Conservation (phyloP, 495 filamentous ascomycete species). For the Achaetomiella virescens region DNA sequence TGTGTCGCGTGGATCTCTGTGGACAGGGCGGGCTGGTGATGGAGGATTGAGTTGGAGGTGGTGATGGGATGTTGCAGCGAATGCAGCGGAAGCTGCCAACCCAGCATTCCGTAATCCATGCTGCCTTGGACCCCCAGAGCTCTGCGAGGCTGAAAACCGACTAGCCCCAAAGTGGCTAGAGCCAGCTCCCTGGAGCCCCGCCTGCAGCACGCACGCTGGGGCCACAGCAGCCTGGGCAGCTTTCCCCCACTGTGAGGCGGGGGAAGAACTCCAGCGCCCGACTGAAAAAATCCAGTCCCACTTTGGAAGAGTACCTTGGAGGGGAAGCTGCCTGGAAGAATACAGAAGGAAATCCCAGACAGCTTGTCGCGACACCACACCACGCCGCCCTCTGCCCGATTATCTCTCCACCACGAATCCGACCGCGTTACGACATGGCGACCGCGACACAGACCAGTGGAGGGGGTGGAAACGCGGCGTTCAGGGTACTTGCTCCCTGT, state of each 20-base stretch:
- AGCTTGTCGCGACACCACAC: constrained; percentile 10
- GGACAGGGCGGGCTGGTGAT: background rate
- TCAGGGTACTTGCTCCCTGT: constrained; percentile 55
- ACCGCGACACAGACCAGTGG: constrained; percentile 49
- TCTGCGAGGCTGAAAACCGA: constrained; percentile 27
- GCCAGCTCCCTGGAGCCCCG: background rate
- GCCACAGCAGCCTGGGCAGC: constrained; percentile 1
- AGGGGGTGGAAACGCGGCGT: constrained; percentile 62
- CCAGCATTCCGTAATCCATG: constrained; percentile 32
- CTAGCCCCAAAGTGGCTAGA: constrained; percentile 21
- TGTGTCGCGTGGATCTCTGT: constrained; percentile 6
- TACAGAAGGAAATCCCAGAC: constrained; percentile 8
- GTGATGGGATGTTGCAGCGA: constrained; percentile 7
- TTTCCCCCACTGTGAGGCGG: constrained; percentile 5
- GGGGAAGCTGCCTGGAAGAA: constrained; percentile 24
- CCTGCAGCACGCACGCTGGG: constrained; percentile 9
- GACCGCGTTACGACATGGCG: constrained; percentile 53
- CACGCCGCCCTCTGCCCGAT: constrained; percentile 10
- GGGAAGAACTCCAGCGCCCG: constrained; percentile 27
- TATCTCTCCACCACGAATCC: background rate
- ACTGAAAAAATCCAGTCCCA: constrained; percentile 31
- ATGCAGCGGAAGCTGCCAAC: constrained; percentile 16
- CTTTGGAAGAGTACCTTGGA: constrained; percentile 18
- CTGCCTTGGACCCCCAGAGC: constrained; percentile 31
- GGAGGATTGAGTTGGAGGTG: constrained; percentile 22